Conservation (phyloP, 371 early-diverging fungal genomes). For the Rhizopus microsporus region DNA sequence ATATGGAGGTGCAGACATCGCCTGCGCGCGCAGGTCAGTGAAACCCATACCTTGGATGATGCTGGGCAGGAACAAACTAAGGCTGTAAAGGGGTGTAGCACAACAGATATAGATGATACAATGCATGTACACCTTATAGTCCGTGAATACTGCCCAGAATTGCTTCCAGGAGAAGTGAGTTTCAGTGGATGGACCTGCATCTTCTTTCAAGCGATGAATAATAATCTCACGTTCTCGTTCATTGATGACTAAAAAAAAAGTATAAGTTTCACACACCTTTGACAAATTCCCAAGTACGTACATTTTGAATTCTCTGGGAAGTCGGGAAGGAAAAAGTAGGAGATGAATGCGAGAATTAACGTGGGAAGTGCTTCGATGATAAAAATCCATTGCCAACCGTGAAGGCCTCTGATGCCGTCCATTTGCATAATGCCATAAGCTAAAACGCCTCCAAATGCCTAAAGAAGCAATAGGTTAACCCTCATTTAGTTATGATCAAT, state of each 20-base stretch:
- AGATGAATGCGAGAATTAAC: slow-evolving; percentile 55
- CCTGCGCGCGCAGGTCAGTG: slow-evolving; percentile 48
- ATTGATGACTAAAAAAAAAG: slow-evolving; percentile 45
- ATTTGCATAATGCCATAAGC: slow-evolving; percentile 64
- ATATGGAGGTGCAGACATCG: slow-evolving; percentile 55
- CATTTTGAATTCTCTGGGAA: slow-evolving; percentile 70
- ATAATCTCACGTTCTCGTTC: slow-evolving; percentile 58
- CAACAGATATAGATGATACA: slow-evolving; percentile 62
- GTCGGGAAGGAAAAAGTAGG: slow-evolving; percentile 68
- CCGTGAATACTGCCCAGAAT: slow-evolving; percentile 52
- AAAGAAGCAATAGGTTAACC: slow-evolving; percentile 3
- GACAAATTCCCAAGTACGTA: slow-evolving; percentile 14
- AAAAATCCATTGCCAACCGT: slow-evolving; percentile 75
- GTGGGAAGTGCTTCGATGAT: slow-evolving; percentile 77
- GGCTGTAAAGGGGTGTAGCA: slow-evolving; percentile 64
- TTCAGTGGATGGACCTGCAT: slow-evolving; percentile 64
- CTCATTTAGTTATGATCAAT: neutral
- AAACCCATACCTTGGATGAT: slow-evolving; percentile 71
- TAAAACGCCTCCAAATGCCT: slow-evolving; percentile 60
- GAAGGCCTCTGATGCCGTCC: slow-evolving; percentile 48
- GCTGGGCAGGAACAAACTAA: slow-evolving; percentile 71
- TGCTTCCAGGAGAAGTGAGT: slow-evolving; percentile 61
- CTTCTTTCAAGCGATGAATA: slow-evolving; percentile 51
- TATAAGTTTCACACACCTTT: neutral
- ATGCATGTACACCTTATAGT: slow-evolving; percentile 61